These are phyloP conservation scores for Heterobasidion parviporum DNA, from an alignment of 1,284 basidiomycete genomes.

Conservation along the genomic window DNA sequence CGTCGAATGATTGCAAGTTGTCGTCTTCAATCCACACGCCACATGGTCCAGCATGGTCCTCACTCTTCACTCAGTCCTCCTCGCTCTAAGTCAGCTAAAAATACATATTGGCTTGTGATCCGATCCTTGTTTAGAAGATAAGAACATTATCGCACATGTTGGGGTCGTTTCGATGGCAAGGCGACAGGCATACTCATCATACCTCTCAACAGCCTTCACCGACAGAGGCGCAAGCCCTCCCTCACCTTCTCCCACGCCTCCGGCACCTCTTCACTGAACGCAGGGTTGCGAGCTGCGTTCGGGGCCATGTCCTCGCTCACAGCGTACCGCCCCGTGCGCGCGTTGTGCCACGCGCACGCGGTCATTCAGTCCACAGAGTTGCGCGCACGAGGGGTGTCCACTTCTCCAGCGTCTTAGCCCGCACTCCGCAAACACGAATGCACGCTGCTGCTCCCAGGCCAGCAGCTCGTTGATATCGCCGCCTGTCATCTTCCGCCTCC, in stretches of 20 bases:
- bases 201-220: conserved; percentile 17
- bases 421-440: conserved; percentile 49
- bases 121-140: too few relatives aligned
- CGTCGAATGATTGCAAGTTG: too few relatives aligned
- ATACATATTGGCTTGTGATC: too few relatives aligned
- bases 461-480: conserved; percentile 56
- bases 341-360: conserved; percentile 43
- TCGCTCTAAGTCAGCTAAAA: too few relatives aligned
- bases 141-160: too few relatives aligned
- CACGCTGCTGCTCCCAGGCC: conserved; percentile 56
- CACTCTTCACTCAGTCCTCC: too few relatives aligned
- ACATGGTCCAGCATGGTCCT: too few relatives aligned
- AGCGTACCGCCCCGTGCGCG: conserved; percentile 34
- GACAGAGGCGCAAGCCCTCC: conserved; percentile 39
- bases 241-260: conserved; percentile 35
- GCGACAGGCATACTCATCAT: too few relatives aligned
- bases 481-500: conserved; percentile 60
- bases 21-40: too few relatives aligned
- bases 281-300: conserved; percentile 43
- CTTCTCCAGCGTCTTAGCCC: conserved; percentile 33
- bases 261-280: conserved; percentile 37
- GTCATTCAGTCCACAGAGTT: conserved; percentile 54
- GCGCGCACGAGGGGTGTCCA: conserved; percentile 42
- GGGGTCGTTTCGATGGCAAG: too few relatives aligned
- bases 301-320: conserved; percentile 51